Conservation (phyloP, 352 stramenopile species). For the Elongisporangium anandrum region DNA sequence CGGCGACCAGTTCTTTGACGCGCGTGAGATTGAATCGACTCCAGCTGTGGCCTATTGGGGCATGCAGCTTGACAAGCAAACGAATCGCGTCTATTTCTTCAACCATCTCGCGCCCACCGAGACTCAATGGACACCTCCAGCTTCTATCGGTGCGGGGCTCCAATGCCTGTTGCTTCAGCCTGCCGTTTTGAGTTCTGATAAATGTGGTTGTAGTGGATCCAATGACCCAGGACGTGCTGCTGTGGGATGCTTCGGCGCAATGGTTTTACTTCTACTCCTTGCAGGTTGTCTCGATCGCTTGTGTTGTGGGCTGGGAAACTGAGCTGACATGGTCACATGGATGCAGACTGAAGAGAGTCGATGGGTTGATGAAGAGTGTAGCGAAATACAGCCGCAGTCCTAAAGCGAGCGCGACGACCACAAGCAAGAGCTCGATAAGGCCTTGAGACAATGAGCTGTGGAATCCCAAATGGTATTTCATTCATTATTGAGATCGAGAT, state of each 20-base stretch:
- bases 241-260: conserved; percentile 10
- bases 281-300: conserved; percentile 5
- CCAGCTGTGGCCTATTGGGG: conserved; percentile 4
- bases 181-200: background rate
- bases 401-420: conserved; percentile 2
- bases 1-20: conserved; percentile 17
- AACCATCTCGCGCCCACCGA: conserved; percentile 7
- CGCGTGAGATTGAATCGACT: conserved; percentile 2
- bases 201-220: conserved; percentile 5
- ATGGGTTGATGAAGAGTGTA: conserved; percentile 8
- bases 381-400: background rate
- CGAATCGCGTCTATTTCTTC: conserved; percentile 9
- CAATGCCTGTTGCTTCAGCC: background rate
- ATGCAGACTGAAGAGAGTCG: conserved; percentile 7
- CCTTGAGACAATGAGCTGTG: conserved; percentile 2
- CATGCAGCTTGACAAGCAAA: conserved; percentile 10
- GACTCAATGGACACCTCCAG: conserved; percentile 12
- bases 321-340: background rate
- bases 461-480: background rate
- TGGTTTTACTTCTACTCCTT: conserved; percentile 17
- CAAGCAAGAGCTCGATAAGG: conserved; percentile 5
- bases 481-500: background rate
- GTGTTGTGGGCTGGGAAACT: conserved; percentile 1
- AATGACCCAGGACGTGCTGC: conserved; percentile 14
- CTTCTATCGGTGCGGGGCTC: conserved; percentile 7